Base-by-base conservation (phyloP, 495 filamentous ascomycete genomes). In the Entonaema liquescens region DNA sequence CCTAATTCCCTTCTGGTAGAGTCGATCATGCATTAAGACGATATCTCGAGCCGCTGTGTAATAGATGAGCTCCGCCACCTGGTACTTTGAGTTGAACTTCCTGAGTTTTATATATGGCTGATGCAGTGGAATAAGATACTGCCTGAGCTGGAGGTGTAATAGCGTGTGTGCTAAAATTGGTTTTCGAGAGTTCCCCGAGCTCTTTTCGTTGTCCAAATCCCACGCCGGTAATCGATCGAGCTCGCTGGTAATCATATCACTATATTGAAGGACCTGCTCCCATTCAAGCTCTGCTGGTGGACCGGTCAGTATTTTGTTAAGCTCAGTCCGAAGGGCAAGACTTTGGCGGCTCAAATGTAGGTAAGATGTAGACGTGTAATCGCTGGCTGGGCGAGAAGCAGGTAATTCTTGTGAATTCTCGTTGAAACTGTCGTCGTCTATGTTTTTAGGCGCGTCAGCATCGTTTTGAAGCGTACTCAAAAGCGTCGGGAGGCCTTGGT, bases 191-290 rank as follows among this genome's bases (percentile, higher is more conserved):
- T 19, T 31, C 17, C 67, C 67, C 17, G 52, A 50, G 17, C 55
- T 59, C 29, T 70, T 62, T 5, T 71, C 66, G 11, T n/a, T 67
- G 2, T 71, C 67, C 13, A 70, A 38, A 49, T 76, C 76, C 78
- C 78, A 80, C 1, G 78, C 42, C 8, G 78, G 77, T 17, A 80
- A 56, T 25, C 68, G 65, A 50, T 79, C 75, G 31, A 80, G 71
- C 53, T 76, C 77, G 25, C 74, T 70, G 9, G 68, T 79, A 54
- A 80, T 68, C 64, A 78, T 60, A 13, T 78, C 75, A n/a, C 74
- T 76, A 50, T 78, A 80, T 29, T 73, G 78, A 60, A 78, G 73
- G 15, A 74, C 77, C 8, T 79, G 75, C n/a, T 78, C 78, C 70
- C 72, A 76, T 50, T 68, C 71, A 2, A 75, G 53, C 17, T 72